These are phyloP conservation scores for Metschnikowia cerradonensis DNA, from an alignment of 805 yeast genomes.

Conservation along the genomic window DNA sequence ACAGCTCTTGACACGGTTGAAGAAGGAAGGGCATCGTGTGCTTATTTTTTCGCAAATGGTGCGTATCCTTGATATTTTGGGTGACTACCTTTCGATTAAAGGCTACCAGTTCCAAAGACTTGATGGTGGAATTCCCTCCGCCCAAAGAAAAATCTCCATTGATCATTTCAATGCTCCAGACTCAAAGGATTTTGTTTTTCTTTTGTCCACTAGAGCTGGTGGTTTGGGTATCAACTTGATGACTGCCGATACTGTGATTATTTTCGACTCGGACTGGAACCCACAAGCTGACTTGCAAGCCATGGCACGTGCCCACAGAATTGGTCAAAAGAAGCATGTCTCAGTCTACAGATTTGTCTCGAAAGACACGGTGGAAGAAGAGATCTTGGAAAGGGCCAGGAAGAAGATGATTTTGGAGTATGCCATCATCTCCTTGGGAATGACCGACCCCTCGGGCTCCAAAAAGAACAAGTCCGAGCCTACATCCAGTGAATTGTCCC, in stretches of 20 bases:
- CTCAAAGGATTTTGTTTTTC: slow-evolving; percentile 85
- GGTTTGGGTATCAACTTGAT: slow-evolving; percentile 96
- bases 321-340: slow-evolving; percentile 98
- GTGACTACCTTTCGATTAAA: slow-evolving; percentile 85
- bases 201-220: slow-evolving; percentile 95
- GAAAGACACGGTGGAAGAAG: slow-evolving; percentile 97
- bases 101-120: slow-evolving; percentile 87
- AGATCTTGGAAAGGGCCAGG: slow-evolving; percentile 92
- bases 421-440: slow-evolving; percentile 94
- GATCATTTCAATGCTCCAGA: slow-evolving; percentile 95
- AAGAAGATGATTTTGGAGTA: slow-evolving; percentile 97
- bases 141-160: slow-evolving; percentile 88
- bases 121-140: slow-evolving; percentile 95
- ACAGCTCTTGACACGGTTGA: slow-evolving; percentile 75
- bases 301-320: slow-evolving; percentile 99
- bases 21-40: slow-evolving; percentile 94
- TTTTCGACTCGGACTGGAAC: slow-evolving; percentile 98
- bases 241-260: slow-evolving; percentile 99
- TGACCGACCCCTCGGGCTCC: slow-evolving; percentile 64
- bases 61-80: slow-evolving; percentile 87
- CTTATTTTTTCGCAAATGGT: slow-evolving; percentile 97
- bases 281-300: slow-evolving; percentile 99
- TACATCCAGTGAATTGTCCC: slow-evolving; percentile 76
- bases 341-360: slow-evolving; percentile 97
- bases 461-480: slow-evolving; percentile 67